phyloP scores from a whole-genome alignment of 345 rosid species.

The Populus pruinosa region DNA sequence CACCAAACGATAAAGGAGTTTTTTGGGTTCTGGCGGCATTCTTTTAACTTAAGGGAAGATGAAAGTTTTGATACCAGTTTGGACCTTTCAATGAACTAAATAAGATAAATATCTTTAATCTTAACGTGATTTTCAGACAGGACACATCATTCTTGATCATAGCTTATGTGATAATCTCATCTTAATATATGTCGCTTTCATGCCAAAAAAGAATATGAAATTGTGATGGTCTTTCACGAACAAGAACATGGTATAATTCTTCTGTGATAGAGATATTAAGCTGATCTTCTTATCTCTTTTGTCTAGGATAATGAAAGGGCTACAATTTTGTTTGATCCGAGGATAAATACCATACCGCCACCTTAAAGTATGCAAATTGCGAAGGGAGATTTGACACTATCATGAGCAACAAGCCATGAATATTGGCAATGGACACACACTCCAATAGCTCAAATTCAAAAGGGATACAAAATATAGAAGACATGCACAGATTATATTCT shows the following conservation, averaged over 20 bases:
- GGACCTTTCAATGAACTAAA: too few species aligned
- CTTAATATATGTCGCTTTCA: not conserved
- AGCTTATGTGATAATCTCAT: too few species aligned
- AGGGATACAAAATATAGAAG: not conserved
- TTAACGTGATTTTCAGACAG: too few species aligned
- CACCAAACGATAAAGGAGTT: too few species aligned
- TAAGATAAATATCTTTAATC: too few species aligned
- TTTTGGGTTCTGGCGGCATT: too few species aligned
- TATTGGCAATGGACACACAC: not conserved
- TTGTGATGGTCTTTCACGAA: not conserved
- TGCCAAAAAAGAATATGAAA: not conserved
- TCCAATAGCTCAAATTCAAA: not conserved
- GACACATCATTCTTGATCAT: too few species aligned
- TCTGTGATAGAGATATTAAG: not conserved
- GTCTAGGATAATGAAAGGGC: constrained; percentile 2
- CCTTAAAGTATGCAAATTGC: not conserved
- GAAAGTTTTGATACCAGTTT: too few species aligned
- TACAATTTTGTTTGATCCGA: not conserved
- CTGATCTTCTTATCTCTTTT: not conserved
- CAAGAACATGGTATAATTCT: not conserved
- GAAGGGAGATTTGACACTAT: not conserved
- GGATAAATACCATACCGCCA: too few species aligned
- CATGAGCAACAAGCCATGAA: not conserved
- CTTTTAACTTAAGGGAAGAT: too few species aligned
- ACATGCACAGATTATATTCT: not conserved